Base-by-base conservation (phyloP, 2,329 filamentous ascomycete species). In the Botrytis elliptica region DNA sequence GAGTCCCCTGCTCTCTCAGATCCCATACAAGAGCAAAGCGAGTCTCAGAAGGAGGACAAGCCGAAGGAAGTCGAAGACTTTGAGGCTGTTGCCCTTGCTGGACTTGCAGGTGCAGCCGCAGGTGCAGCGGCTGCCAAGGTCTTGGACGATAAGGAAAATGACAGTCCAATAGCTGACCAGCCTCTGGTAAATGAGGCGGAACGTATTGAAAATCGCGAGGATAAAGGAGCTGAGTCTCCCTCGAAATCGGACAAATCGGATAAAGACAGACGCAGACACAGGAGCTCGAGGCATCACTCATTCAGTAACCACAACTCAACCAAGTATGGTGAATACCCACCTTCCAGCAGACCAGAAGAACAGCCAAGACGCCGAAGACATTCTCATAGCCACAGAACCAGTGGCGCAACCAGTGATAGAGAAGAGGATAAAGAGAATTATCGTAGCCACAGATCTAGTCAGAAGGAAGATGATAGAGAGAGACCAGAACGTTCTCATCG, bases 211-310 rank as follows among this genome's bases (percentile, higher is more conserved):
- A 57, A 6, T 42, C 38, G 63, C 18, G 63, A 68, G 29, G 71
- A 72, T 22, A 72, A 59, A 59, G 66, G 22, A 57, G 66, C 14
- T 1, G 66, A 57, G 40, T 42, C 66, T 9, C 66, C 46, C 25
- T 38, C 52, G 10, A 57, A 68, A 46, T 69, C 65, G 16, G 71
- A 69, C 46, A 67, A 57, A 22, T 69, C 49, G 25, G 71, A 69
- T 42, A 67, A 42, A 22, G 71, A 72, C 18, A 69, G 40, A 38
- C 63, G 71, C 29, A 69, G 71, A 60, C 71, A 69, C 8, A 72
- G 64, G 55, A 72, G 70, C 29, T 72, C 71, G 8, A 55, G 71
- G 38, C 71, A 59, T 38, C 66, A 72, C 44, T 72, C 71, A 69
- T 69, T 72, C 22, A 69, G 71, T 60, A 55, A 69, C 25, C 63